Evolutionary conservation across 352 stramenopile genomes (phyloP).

Genomic region (Pythium periplocum): DNA sequence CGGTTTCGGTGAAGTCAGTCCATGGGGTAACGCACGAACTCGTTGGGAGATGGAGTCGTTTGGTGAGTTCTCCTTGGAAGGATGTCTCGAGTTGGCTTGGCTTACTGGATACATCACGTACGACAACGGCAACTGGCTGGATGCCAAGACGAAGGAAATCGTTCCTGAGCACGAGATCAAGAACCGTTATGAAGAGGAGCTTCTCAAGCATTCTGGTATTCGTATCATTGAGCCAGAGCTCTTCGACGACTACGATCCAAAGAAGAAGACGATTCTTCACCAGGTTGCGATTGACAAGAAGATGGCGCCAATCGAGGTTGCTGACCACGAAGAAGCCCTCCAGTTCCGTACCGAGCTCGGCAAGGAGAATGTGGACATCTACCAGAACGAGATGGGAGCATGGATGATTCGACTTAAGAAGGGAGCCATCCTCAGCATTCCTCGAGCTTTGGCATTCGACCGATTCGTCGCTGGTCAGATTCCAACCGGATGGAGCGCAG

Average conservation of each 20-base stretch:
- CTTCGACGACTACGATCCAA: constrained; percentile 86
- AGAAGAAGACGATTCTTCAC: constrained; percentile 84
- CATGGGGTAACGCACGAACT: constrained; percentile 81
- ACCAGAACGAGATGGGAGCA: constrained; percentile 50
- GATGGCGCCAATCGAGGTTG: constrained; percentile 84
- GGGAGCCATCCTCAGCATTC: constrained; percentile 78
- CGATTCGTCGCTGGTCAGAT: constrained; percentile 87
- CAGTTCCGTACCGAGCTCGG: constrained; percentile 76
- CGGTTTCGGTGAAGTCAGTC: constrained; percentile 83
- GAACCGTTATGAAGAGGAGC: constrained; percentile 71
- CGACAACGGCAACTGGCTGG: constrained; percentile 80
- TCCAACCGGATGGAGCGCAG: constrained; percentile 81
- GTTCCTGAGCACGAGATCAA: constrained; percentile 78
- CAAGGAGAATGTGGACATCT: constrained; percentile 81
- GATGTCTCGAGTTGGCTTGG: constrained; percentile 85
- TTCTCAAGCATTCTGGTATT: constrained; percentile 77
- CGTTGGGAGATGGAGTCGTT: constrained; percentile 90
- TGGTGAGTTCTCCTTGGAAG: constrained; percentile 87
- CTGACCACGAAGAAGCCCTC: constrained; percentile 75
- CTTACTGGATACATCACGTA: constrained; percentile 78
- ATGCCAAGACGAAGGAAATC: constrained; percentile 75
- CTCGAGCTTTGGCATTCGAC: constrained; percentile 73
- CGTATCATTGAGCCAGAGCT: constrained; percentile 83
- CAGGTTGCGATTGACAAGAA: constrained; percentile 87
- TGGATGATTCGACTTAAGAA: constrained; percentile 86